Evolutionary conservation across 108 stramenopile species (phyloP).

Genomic region (Stephanodiscus triporus): DNA sequence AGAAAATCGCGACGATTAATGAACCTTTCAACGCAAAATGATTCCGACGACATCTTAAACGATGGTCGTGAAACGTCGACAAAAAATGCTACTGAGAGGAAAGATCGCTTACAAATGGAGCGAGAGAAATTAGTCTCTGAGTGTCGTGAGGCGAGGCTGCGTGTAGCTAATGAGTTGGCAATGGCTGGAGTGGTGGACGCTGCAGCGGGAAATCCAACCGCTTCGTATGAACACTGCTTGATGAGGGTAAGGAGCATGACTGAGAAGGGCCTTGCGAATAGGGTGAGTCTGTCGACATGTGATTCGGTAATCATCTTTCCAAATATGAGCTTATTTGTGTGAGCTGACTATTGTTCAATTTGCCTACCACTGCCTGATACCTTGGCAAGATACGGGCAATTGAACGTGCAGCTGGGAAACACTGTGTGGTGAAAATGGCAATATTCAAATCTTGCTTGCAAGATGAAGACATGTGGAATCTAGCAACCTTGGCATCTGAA

Average conservation of each 20-base stretch:
- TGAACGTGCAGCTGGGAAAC: conserved; percentile 88
- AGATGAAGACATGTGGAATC: conserved; percentile 82
- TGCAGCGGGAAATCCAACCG: conserved; percentile 81
- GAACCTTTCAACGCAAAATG: conserved; percentile 50
- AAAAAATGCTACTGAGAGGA: background rate
- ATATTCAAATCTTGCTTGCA: conserved; percentile 88
- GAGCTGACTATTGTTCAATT: background rate
- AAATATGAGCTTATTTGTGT: background rate
- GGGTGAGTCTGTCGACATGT: conserved; percentile 25
- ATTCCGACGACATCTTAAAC: background rate
- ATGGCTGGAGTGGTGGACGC: conserved; percentile 43
- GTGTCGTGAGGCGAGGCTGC: conserved; percentile 69
- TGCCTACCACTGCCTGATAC: background rate
- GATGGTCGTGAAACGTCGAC: conserved; percentile 2
- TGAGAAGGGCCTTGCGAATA: conserved; percentile 68
- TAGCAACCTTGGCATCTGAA: conserved; percentile 70
- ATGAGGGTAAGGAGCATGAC: conserved; percentile 86
- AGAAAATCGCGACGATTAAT: conserved; percentile 65
- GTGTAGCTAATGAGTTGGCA: conserved; percentile 61
- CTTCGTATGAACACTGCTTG: conserved; percentile 87
- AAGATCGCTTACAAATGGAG: conserved; percentile 36
- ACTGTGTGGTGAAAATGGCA: conserved; percentile 91
- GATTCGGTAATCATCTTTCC: background rate
- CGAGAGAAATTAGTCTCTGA: conserved; percentile 60
- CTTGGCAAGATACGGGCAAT: conserved; percentile 60